phyloP scores from a whole-genome alignment of 805 yeast species.

The Pichia insulana region DNA sequence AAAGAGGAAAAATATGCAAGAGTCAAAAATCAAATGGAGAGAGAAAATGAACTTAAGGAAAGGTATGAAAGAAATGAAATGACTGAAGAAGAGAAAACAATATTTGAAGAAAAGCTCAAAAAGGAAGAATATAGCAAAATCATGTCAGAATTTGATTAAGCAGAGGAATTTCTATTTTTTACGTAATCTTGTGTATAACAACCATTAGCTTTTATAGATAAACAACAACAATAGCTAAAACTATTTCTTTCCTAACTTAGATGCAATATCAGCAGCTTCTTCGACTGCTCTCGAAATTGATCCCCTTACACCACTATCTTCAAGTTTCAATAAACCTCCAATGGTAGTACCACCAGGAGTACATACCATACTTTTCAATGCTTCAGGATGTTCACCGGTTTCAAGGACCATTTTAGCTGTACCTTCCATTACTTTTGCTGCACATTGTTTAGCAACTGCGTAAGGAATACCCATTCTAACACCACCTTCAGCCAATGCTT shows the following conservation, averaged over 20 bases:
- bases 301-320: slow-evolving; percentile 81
- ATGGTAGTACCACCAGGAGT: slow-evolving; percentile 98
- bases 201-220: too few species aligned
- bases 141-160: slow-evolving; percentile 22
- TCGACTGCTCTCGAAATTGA: slow-evolving; percentile 84
- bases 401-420: slow-evolving; percentile 83
- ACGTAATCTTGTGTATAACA: neutral
- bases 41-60: slow-evolving; percentile 17
- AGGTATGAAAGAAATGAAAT: slow-evolving; percentile 25
- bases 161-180: neutral
- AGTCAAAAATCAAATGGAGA: slow-evolving; percentile 26
- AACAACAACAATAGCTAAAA: too few species aligned
- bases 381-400: slow-evolving; percentile 83
- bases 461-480: slow-evolving; percentile 89
- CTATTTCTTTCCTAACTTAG: slow-evolving; percentile 44
- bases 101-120: slow-evolving; percentile 18
- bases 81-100: slow-evolving; percentile 14
- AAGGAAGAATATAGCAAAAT: slow-evolving; percentile 26
- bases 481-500: slow-evolving; percentile 90
- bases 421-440: slow-evolving; percentile 91
- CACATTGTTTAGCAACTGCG: slow-evolving; percentile 72
- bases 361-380: slow-evolving; percentile 76
- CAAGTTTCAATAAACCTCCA: slow-evolving; percentile 88
- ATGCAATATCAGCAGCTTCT: slow-evolving; percentile 82
- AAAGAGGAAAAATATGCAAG: slow-evolving; percentile 54